Evolutionary conservation across 2,329 filamentous ascomycete species (phyloP), one percentile per base, ranked within the genome.

Genomic region (Penicillium digitatum): DNA sequence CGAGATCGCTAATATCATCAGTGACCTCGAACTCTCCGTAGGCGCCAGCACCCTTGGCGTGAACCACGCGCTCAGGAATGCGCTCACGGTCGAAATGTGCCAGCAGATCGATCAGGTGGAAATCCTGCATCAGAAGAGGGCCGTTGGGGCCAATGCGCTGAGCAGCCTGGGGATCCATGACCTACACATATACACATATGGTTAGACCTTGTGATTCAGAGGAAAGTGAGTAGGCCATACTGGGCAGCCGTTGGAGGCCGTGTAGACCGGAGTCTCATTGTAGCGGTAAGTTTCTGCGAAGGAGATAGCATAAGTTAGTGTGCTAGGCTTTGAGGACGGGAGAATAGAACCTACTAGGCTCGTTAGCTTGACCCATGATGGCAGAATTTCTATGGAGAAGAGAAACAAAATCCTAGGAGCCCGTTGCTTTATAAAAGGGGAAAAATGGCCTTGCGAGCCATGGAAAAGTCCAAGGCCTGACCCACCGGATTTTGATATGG

Each of bases 71-170:
- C 62, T 76, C 74, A 0, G 73, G 74, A 43, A 74, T 74, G 20
- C 72, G 66, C 55, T 75, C 73, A 20, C 72, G 66, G 59, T 76
- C 70, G 48, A 76, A 76, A 52, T 75, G 72, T 22, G 74, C 72
- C 14, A 87, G 77, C 32, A 84, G 71, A 61, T 86, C 85, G 62
- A 87, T 82, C 68, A 87, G 71, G 66, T 87, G 83, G 67, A 85
- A 85, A 67, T 86, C 83, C 65, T 86, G 83, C 22, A 87, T 79
- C 57, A 86, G 74, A 37, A 87, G 75, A 59, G 83, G 83, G 0
- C 83, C 83, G 62, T 81, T 81, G 46, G 70, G 66, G 46, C 83
- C 84, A 32, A 82, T 71, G 54, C 83, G 77, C 69, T 84, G 81
- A 49, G 74, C 72, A 16, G 74, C 72, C 62, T 80, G 75, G 18